Conservation (phyloP, 164 flowering plant species). For the Berberis vulgaris region DNA sequence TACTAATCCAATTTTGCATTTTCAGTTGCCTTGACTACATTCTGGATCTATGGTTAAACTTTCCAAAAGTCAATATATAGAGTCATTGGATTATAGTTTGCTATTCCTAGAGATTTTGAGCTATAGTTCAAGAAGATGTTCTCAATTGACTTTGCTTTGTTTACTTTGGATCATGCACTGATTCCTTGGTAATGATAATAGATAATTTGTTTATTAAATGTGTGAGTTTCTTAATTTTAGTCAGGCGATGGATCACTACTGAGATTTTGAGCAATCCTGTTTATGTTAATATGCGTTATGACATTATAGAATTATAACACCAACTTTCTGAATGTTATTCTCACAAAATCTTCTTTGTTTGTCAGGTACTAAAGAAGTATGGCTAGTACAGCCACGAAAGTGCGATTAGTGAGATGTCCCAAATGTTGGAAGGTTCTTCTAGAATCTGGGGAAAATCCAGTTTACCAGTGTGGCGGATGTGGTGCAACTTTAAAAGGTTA, state of each 20-base stretch:
- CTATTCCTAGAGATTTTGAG: too few species aligned
- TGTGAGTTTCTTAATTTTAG: too few species aligned
- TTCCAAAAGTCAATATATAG: too few species aligned
- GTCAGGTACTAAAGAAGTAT: constrained; percentile 19
- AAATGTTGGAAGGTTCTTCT: constrained; percentile 51
- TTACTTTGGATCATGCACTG: background rate
- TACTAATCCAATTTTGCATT: too few species aligned
- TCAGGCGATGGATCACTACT: too few species aligned
- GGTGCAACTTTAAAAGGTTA: constrained; percentile 57
- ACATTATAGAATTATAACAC: background rate
- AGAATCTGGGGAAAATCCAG: constrained; percentile 40
- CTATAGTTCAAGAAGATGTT: too few species aligned
- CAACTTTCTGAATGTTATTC: background rate
- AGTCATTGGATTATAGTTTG: too few species aligned
- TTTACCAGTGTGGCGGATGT: constrained; percentile 81
- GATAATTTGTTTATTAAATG: too few species aligned
- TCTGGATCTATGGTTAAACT: constrained; percentile 16
- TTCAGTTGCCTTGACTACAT: too few species aligned
- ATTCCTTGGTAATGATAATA: too few species aligned
- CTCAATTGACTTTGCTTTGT: background rate
- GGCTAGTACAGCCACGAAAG: constrained; percentile 22
- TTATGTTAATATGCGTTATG: constrained; percentile 23
- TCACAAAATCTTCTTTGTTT: background rate
- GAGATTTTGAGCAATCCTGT: background rate
- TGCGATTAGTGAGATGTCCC: constrained; percentile 68